These are phyloP conservation scores for Omphalea diandra DNA, from an alignment of 441 rosid genomes.

Conservation along the genomic window DNA sequence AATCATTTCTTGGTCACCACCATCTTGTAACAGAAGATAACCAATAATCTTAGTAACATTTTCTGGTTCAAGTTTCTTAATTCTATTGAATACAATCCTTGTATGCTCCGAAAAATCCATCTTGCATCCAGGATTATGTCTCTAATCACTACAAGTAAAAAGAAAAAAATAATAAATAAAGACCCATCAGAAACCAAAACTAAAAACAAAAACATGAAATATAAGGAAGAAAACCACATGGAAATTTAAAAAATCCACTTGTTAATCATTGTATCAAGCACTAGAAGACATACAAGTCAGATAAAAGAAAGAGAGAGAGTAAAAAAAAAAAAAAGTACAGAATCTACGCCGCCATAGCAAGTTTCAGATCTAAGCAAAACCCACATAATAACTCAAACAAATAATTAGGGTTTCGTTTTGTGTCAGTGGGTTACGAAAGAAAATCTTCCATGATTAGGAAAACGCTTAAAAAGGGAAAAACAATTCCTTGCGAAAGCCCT, in stretches of 20 bases:
- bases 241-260: neutral
- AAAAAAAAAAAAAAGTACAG: slow-evolving; percentile 13
- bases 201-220: neutral
- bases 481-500: neutral
- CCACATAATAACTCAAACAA: neutral
- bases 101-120: slow-evolving; percentile 58
- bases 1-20: slow-evolving; percentile 45
- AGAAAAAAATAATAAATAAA: neutral
- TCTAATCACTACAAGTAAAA: slow-evolving; percentile 20
- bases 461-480: neutral
- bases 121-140: slow-evolving; percentile 12
- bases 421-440: neutral
- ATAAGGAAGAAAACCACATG: neutral
- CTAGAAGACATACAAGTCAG: neutral
- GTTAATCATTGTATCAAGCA: neutral
- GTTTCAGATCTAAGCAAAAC: slow-evolving; percentile 34
- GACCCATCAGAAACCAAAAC: neutral
- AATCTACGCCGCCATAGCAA: slow-evolving; percentile 23
- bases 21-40: slow-evolving; percentile 45
- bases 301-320: neutral
- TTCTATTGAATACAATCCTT: slow-evolving; percentile 43
- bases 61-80: slow-evolving; percentile 57
- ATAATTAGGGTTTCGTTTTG: neutral
- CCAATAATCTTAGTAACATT: slow-evolving; percentile 55
- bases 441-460: neutral